phyloP scores from a whole-genome alignment of 2,329 filamentous ascomycete genomes.

The Helminthosporium solani region DNA sequence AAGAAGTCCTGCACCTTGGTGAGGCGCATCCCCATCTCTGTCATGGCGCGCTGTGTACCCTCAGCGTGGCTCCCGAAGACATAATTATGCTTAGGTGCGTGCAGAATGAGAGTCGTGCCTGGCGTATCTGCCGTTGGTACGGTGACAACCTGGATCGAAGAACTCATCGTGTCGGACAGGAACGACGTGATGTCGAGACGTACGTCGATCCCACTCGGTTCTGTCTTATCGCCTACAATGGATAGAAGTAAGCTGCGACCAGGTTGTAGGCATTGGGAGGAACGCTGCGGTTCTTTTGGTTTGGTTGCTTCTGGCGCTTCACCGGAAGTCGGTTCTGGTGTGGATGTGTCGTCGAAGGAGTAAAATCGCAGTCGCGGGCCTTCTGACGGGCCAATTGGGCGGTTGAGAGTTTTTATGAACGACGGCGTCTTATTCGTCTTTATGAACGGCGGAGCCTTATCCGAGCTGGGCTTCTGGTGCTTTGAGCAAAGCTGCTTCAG shows the following conservation, averaged over 20 bases:
- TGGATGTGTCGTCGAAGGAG: neutral
- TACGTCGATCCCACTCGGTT: neutral
- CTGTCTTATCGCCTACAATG: conserved; percentile 2
- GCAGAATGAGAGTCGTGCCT: conserved; percentile 73
- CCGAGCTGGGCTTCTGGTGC: neutral
- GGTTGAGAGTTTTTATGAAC: conserved; percentile 1
- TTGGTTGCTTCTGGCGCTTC: neutral
- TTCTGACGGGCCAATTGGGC: conserved; percentile 1
- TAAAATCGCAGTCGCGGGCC: conserved; percentile 1
- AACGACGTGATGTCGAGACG: neutral
- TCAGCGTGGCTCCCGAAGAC: conserved; percentile 81
- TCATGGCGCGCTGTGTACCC: conserved; percentile 76
- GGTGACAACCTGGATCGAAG: conserved; percentile 71
- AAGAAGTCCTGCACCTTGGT: conserved; percentile 75
- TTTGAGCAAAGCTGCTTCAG: conserved; percentile 2
- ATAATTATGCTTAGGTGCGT: conserved; percentile 81
- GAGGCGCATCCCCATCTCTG: conserved; percentile 66
- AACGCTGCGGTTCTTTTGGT: neutral
- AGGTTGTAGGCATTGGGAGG: neutral
- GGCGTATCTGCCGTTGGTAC: conserved; percentile 86
- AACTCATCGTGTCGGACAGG: conserved; percentile 60
- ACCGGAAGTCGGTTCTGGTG: neutral
- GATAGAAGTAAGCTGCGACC: conserved; percentile 12
- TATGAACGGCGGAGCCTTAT: neutral
- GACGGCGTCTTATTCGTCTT: neutral